A percentile compares a stretch with the other conserved stretches of the same genome.
phyloP scores from a whole-genome alignment of 495 filamentous ascomycete species.

The Pyrenopolyporus hunteri region DNA sequence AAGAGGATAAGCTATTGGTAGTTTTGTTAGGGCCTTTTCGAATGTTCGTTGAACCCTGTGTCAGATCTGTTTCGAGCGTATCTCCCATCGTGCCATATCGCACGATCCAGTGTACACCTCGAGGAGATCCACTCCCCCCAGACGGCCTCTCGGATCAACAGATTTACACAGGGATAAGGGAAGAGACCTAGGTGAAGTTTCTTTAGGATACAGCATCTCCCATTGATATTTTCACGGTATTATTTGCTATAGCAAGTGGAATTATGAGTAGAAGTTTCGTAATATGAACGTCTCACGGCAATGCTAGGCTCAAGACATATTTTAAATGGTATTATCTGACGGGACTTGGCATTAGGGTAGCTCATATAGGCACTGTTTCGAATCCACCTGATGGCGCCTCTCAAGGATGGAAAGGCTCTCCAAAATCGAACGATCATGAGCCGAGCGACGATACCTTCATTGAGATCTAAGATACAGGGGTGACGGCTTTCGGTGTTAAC shows the following conservation, averaged over 20 bases:
- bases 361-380: conserved; percentile 29
- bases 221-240: too few species aligned
- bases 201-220: not conserved
- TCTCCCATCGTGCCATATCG: conserved; percentile 23
- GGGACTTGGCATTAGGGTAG: too few species aligned
- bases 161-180: not conserved
- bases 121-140: not conserved
- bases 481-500: not conserved
- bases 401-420: conserved; percentile 5
- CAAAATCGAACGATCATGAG: conserved; percentile 35
- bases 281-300: too few species aligned
- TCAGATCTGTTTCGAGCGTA: conserved; percentile 22
- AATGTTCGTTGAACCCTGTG: conserved; percentile 9
- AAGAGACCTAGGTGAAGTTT: not conserved
- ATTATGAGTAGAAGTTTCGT: too few species aligned
- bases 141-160: not conserved
- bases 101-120: conserved; percentile 11
- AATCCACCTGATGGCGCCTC: conserved; percentile 22
- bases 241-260: too few species aligned
- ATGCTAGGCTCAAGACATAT: too few species aligned
- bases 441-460: conserved; percentile 22
- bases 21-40: not conserved
- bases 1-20: not conserved
- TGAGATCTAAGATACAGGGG: conserved; percentile 7
- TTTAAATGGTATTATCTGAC: too few species aligned